Evolutionary conservation across 1,284 basidiomycete species (phyloP), one percentile per base, ranked within the genome.

Genomic region (Pseudozyma pruni): DNA sequence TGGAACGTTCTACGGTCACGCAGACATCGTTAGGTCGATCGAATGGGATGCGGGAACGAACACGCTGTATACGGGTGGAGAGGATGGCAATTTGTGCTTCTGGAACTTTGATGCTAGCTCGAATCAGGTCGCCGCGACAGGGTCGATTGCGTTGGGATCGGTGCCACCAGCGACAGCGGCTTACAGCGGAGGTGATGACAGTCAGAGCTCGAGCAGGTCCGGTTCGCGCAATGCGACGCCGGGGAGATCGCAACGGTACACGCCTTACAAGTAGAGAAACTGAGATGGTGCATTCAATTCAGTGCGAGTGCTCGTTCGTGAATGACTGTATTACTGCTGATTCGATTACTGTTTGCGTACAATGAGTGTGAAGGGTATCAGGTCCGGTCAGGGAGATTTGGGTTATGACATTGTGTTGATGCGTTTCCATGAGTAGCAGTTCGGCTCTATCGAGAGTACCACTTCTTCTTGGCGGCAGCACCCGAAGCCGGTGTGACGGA

Each of bases 1-100:
- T 34, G 58, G 58, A 14, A 62, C 58, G 0, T 38, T 64, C 8
- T 60, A 63, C 27, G 77, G 67, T 6, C 77, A 79, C 50, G 41
- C 53, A 16, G 77, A 79, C 39, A 76, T 79, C 43, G 67, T 79
- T 8, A 58, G 77, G 6, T 64, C 59, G 29, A 72, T 73, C 14
- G 52, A 64, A 22, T 76, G 57, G 56, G 72, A 74, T 31, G 16
- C 60, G 14, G 25, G 23, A 4, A 53, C 53, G 3, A 56, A 69
- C n/a, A 63, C 60, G 0, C 50, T 78, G 16, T 72, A 71, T 40
- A 72, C 76, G 0, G 76, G 76, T 8, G 76, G 74, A 4, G 76
- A 78, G 38, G 76, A 78, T 43, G 74, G 72, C 13, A 72, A 61
- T n/a, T 47, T 76, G 1, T 74, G 74, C 44, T 61, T 66, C 33